Evolutionary conservation across 495 filamentous ascomycete species (phyloP).

Genomic region (Hyaloscypha finlandica): DNA sequence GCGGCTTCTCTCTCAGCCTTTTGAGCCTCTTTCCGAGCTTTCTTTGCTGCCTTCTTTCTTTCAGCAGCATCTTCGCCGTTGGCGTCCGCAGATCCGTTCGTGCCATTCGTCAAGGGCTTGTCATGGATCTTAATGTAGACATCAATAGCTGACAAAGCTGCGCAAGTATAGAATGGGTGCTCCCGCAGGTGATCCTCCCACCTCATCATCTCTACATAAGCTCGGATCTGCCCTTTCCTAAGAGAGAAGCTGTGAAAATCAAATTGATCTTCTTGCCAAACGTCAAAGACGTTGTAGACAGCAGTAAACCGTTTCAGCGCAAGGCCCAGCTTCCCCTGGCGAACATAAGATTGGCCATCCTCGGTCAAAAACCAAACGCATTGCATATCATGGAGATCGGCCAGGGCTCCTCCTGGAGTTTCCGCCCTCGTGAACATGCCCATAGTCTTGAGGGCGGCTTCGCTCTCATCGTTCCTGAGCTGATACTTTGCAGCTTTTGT

Average conservation of each 20-base stretch:
- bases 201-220: slow-evolving; percentile 93
- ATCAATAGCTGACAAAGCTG: slow-evolving; percentile 80
- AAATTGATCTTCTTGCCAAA: slow-evolving; percentile 98
- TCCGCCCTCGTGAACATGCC: slow-evolving; percentile 90
- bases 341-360: slow-evolving; percentile 86
- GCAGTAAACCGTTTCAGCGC: slow-evolving; percentile 89
- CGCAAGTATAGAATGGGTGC: slow-evolving; percentile 88
- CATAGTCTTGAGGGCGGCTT: slow-evolving; percentile 83
- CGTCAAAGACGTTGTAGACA: slow-evolving; percentile 89
- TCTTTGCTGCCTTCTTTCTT: slow-evolving; percentile 91
- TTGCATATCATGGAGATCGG: slow-evolving; percentile 97
- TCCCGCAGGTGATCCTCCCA: slow-evolving; percentile 92
- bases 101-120: slow-evolving; percentile 60
- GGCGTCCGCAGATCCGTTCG: slow-evolving; percentile 52
- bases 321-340: slow-evolving; percentile 78
- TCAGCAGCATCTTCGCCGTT: slow-evolving; percentile 54
- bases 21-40: slow-evolving; percentile 89
- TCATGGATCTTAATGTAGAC: slow-evolving; percentile 82
- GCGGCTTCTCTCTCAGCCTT: slow-evolving; percentile 80
- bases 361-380: slow-evolving; percentile 97
- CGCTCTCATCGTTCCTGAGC: slow-evolving; percentile 87
- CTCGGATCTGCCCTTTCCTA: slow-evolving; percentile 89
- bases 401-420: slow-evolving; percentile 80
- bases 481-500: slow-evolving; percentile 98
- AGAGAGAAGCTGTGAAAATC: slow-evolving; percentile 98